Conservation (phyloP, 768 basidiomycete species). For the Leccinum aurantiacum region DNA sequence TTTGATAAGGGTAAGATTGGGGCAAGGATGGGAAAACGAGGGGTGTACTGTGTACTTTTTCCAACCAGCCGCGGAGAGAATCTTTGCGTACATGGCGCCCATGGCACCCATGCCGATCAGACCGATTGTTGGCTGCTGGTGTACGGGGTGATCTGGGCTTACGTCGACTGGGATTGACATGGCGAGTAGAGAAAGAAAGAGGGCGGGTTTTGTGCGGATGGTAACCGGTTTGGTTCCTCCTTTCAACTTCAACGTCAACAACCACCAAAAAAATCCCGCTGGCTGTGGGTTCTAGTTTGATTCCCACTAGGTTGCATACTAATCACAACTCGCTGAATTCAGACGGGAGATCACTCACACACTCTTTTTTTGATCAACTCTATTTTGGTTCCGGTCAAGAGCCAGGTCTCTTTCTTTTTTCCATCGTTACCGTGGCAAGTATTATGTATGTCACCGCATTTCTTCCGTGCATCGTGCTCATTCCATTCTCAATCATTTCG, state of each 20-base stretch:
- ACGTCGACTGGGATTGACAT: conserved; percentile 28
- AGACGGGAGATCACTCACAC: conserved; percentile 17
- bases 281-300: background rate
- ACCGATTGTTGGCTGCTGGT: conserved; percentile 76
- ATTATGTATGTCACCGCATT: conserved; percentile 23
- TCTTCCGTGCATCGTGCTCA: background rate
- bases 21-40: background rate
- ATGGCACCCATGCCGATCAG: conserved; percentile 98
- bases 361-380: conserved; percentile 16
- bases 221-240: background rate
- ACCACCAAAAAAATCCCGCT: background rate
- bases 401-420: background rate
- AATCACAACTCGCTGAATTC: no score
- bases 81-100: conserved; percentile 90
- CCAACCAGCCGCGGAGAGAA: conserved; percentile 81
- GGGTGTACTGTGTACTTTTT: conserved; percentile 52
- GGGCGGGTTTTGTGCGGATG: background rate
- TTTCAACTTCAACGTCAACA: background rate
- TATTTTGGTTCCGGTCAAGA: conserved; percentile 20
- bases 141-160: conserved; percentile 35
- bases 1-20: conserved; percentile 29
- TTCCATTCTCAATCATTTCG: conserved; percentile 4
- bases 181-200: background rate
- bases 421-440: conserved; percentile 6
- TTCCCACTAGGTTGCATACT: background rate